Evolutionary conservation across 768 basidiomycete genomes (phyloP), one percentile per base, ranked within the genome.

Genomic region (Leucosporidium creatinivorum): DNA sequence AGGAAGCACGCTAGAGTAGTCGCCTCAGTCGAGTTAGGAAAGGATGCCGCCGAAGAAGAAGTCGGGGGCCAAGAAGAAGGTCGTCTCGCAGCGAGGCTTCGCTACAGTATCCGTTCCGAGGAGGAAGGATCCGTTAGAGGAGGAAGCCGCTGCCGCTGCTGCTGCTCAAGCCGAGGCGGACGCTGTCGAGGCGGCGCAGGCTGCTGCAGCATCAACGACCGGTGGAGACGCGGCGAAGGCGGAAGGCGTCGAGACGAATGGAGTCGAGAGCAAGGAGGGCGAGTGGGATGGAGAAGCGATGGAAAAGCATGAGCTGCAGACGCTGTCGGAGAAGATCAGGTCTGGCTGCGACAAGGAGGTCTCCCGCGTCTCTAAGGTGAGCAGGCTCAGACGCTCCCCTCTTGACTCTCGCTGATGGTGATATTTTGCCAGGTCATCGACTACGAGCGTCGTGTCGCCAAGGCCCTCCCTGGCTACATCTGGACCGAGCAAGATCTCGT

Each of bases 291-390:
- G 25, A 54, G 68, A 68, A 9, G 69, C 73, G 25, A 68, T 75
- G 12, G 80, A 80, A 66, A 73, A 77, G 65, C 69, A 72, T 28
- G 80, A 82, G 36, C 80, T 91, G 60, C 91, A 93, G 79, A 79
- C 77, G 56, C 75, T 91, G 57, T 84, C 94, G 1, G 91, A 94
- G 69, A 87, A 85, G 74, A 80, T 87, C 58, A 91, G 94, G 74
- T 91, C 93, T 25, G 92, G 86, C 76, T 88, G 84, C 8, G 90
- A 94, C 77, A 92, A 86, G 77, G 94, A 96, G 74, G 85, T 93
- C 64, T 78, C 81, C 7, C 83, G 86, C 65, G 79, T 84, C 15
- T 68, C 89, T 69, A 89, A 89, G 85, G 93, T 88, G 73, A 26
- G 79, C 67, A 13, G 9, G 8, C 26, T 52, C 33, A 30, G 56